A percentile compares a stretch with the other conserved stretches of the same genome.
Evolutionary conservation across 2,329 filamentous ascomycete genomes (phyloP).

Genomic region (Cryphonectria radicalis): DNA sequence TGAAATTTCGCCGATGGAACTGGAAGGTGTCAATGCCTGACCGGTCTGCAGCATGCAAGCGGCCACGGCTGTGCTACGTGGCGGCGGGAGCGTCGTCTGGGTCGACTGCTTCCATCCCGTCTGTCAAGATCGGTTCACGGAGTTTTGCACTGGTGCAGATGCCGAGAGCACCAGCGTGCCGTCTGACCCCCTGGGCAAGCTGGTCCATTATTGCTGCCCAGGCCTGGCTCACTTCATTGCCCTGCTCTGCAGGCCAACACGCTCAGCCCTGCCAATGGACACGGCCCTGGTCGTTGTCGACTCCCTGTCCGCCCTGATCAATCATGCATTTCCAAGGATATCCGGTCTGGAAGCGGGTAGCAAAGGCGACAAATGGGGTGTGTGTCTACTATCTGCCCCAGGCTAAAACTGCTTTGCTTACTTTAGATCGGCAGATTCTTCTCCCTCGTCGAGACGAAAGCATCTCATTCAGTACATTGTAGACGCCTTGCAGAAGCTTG

Average conservation of each 20-base stretch:
- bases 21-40: background rate
- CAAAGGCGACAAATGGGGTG: slow-evolving; percentile 49
- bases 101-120: slow-evolving; percentile 62
- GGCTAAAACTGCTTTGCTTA: slow-evolving; percentile 9
- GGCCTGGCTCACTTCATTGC: slow-evolving; percentile 76
- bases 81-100: slow-evolving; percentile 73
- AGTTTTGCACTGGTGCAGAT: slow-evolving; percentile 33
- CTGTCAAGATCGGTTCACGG: slow-evolving; percentile 42
- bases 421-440: slow-evolving; percentile 24
- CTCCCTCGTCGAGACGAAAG: slow-evolving; percentile 46
- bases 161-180: slow-evolving; percentile 17
- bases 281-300: slow-evolving; percentile 78
- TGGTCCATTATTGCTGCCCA: slow-evolving; percentile 56
- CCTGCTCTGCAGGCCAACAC: slow-evolving; percentile 69
- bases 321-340: slow-evolving; percentile 73
- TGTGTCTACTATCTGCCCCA: slow-evolving; percentile 12
- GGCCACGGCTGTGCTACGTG: slow-evolving; percentile 63
- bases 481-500: slow-evolving; percentile 74
- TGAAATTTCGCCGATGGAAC: slow-evolving; percentile 28
- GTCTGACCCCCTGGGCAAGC: slow-evolving; percentile 38
- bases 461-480: slow-evolving; percentile 66
- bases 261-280: slow-evolving; percentile 62
- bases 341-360: slow-evolving; percentile 43
- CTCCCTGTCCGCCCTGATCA: slow-evolving; percentile 75
- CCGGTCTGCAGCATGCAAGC: slow-evolving; percentile 67